Evolutionary conservation across 768 basidiomycete species (phyloP), one percentile per base, ranked within the genome.

Genomic region (Mycena kentingensis): DNA sequence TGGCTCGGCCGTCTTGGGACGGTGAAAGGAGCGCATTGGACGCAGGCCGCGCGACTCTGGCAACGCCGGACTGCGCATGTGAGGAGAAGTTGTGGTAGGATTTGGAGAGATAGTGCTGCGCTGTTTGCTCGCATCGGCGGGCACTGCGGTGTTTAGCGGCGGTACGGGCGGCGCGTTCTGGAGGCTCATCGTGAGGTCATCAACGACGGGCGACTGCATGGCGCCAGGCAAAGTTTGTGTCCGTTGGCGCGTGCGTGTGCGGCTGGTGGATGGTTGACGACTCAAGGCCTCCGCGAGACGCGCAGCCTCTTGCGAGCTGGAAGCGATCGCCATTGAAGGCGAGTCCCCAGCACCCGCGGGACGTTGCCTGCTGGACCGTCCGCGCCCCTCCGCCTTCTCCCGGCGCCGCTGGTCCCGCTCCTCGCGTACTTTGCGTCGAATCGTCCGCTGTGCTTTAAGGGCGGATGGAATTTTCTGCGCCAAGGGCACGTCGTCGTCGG

Each of bases 391-490:
- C 46, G 71, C 74, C 24, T 80, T 75, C 35, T 83, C 78, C 36
- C 75, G 67, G 58, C 77, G 76, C 46, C 84, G 75, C 54, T 79
- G 76, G 29, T 84, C 80, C 26, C 82, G 73, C 65, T 92, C 89
- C 56, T 87, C 82, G 29, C 77, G 77, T 22, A 89, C 83, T 63
- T 90, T 80, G 36, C 76, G 74, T 18, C 90, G 81, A 49, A 96
- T 89, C 5, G 87, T 85, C 61, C 82, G 84, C 63, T 96, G 93
- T 10, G 91, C 93, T 3, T 77, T 81, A 52, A 96, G 70, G 2
- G 93, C 93, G 1, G 84, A 87, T 4, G 93, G 93, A 48, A 93
- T 90, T 28, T 85, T 77, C 58, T 81, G 83, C 3, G 92, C 93
- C 16, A 96, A 77, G 1, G 93, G 93, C 1, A 93, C 74, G 60